Percentiles rank a stretch among this genome's conserved stretches.
These are phyloP conservation scores for Aristolochia contorta DNA, from an alignment of 164 flowering plant species.

Conservation along the genomic window DNA sequence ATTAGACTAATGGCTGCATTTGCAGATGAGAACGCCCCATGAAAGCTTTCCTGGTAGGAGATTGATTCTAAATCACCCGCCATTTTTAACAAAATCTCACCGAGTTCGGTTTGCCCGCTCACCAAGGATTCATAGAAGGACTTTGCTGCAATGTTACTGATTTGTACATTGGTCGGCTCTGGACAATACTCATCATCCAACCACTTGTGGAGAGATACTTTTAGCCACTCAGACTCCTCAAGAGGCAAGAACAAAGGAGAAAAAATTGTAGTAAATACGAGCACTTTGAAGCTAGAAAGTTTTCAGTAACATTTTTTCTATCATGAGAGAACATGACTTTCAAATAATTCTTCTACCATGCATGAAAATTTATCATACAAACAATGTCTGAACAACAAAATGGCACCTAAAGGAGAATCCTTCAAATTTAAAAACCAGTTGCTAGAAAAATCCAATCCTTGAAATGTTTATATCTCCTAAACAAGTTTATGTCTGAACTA, in stretches of 20 bases:
- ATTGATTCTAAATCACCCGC: slow-evolving; percentile 60
- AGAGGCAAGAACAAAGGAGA: slow-evolving; percentile 1
- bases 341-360: no score
- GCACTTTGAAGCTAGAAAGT: background rate
- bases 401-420: no score
- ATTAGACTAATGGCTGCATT: slow-evolving; percentile 85
- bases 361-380: no score
- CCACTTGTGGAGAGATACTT: slow-evolving; percentile 81
- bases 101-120: slow-evolving; percentile 51
- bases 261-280: background rate
- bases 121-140: slow-evolving; percentile 61
- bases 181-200: slow-evolving; percentile 96
- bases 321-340: background rate
- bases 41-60: slow-evolving; percentile 89
- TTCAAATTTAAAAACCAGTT: no score
- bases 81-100: slow-evolving; percentile 75
- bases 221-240: slow-evolving; percentile 96
- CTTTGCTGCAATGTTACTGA: slow-evolving; percentile 68
- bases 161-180: slow-evolving; percentile 71
- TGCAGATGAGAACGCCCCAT: slow-evolving; percentile 93
- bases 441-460: no score
- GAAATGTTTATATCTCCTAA: no score
- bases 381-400: no score
- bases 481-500: no score
- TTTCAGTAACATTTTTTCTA: background rate